Base-by-base conservation (phyloP, 1,139 yeast genomes). In the Saccharomyces hybrid region DNA sequence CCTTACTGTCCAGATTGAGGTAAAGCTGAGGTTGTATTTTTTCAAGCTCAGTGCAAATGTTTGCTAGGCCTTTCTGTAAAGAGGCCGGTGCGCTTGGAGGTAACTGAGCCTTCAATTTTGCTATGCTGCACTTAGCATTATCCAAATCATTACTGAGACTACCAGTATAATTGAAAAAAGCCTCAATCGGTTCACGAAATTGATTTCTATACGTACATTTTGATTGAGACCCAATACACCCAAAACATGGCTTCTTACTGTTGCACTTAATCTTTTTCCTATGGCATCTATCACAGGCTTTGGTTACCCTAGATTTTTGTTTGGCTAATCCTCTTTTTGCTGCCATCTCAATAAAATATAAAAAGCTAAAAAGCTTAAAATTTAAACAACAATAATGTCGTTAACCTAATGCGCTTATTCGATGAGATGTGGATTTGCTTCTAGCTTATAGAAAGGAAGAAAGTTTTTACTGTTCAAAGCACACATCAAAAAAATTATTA, bases 261-360 rank as follows among this genome's bases (percentile, higher is more conserved):
- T 57, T 54, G 50, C 62, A 59, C 31, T 57, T 58, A 16, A 58
- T 53, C 44, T 59, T 59, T 49, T 56, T 56, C 46, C 51, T 52
- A 30, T 57, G 50, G 32, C 62, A 59, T 4, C 52, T 54, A 5
- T 50, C 54, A 52, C 62, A 59, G 2, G 61, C 61, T 11, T 30
- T 30, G 32, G 11, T 11, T 13, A 30, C 32, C 32, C 32, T 30
- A 9, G 32, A 30, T 4, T 5, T 13, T 8, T 30, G 32, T 13
- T 13, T 30, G 9, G n/a, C n/a, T 13, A 30, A 13, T 30, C n/a
- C 32, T 13, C n/a, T 30, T 8, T 30, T 30, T 30, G 32, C 32
- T 13, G 32, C 32, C 32, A 30, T 30, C n/a, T 8, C 32, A 30
- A 9, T 30, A 30, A 30, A 11, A 30, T 11, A 30, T 13, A 13